Base-by-base conservation (phyloP, 139 green algal species). In the Coelastrella sp. region DNA sequence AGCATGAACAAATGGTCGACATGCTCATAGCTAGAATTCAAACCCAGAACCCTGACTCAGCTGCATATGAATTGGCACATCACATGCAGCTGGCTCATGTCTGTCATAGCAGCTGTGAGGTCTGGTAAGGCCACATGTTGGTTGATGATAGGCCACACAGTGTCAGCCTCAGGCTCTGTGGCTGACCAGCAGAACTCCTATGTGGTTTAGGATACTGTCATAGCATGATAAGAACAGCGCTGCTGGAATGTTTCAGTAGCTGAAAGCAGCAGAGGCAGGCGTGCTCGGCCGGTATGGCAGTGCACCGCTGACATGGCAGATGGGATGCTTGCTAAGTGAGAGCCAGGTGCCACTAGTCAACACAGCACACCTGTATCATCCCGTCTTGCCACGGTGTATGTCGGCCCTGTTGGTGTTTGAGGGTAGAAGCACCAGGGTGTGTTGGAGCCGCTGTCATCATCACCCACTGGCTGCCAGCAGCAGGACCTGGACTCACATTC, bases 341-440 rank as follows among this genome's bases (percentile, higher is more conserved):
- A 17, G 19, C 70, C 1, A 11, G 19, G n/a, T 78, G 8, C 15
- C 12, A 3, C n/a, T n/a, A n/a, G 5, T 17, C 12, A 72, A 7
- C 63, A 72, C 15, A 17, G 15, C 70, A 25, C 20, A 58, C 74
- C 74, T 80, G 74, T 58, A 3, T 80, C 74, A 12, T 14, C 58
- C n/a, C 74, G 74, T 20, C 58, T 7, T 59, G 74, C 24, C 35
- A 72, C 56, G 57, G 57, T 57, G 59, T 95, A 95, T 9, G 84
- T 78, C 61, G 81, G 91, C 22, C n/a, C 66, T 20, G 58, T 57
- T 6, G 58, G 76, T 59, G 22, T 19, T 19, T 95, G 95, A 15
- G 73, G 49, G 56, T 87, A 66, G 78, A 95, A 96, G 70, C 94
- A 96, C 93, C 93, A 95, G 19, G 93, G 87, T 22, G 84, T 49